A percentile compares a stretch with the other conserved stretches of the same genome.
phyloP scores from a whole-genome alignment of 176 grass and related monocot genomes.

The Avena sativa region DNA sequence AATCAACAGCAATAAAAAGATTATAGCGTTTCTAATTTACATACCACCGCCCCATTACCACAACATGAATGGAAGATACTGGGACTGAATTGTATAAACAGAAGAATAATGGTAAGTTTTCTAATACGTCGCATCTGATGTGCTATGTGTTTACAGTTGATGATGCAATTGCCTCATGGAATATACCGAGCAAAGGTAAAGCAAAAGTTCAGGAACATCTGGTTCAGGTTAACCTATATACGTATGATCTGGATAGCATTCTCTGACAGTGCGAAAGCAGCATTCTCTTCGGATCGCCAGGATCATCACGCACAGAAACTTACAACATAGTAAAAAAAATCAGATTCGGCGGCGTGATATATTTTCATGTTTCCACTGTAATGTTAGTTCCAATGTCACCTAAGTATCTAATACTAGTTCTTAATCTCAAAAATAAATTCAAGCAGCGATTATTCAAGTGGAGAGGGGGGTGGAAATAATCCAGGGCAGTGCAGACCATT shows the following conservation, averaged over 20 bases:
- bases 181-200: not conserved
- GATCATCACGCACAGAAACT: not conserved
- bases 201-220: not conserved
- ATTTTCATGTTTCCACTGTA: too few species aligned
- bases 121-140: not conserved
- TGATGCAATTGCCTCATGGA: not conserved
- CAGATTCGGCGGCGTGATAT: too few species aligned
- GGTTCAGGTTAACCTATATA: not conserved
- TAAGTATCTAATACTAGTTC: too few species aligned
- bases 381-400: too few species aligned
- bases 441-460: too few species aligned
- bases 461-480: too few species aligned
- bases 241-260: not conserved
- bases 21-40: not conserved
- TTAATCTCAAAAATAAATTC: too few species aligned
- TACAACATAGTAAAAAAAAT: too few species aligned
- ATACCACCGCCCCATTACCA: too few species aligned
- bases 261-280: not conserved
- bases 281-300: not conserved
- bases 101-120: not conserved
- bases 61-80: not conserved
- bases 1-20: not conserved
- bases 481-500: too few species aligned
- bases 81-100: conserved; percentile 1
- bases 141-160: not conserved